phyloP scores from a whole-genome alignment of 148 eudicot genomes.

The Dysphania ambrosioides region DNA sequence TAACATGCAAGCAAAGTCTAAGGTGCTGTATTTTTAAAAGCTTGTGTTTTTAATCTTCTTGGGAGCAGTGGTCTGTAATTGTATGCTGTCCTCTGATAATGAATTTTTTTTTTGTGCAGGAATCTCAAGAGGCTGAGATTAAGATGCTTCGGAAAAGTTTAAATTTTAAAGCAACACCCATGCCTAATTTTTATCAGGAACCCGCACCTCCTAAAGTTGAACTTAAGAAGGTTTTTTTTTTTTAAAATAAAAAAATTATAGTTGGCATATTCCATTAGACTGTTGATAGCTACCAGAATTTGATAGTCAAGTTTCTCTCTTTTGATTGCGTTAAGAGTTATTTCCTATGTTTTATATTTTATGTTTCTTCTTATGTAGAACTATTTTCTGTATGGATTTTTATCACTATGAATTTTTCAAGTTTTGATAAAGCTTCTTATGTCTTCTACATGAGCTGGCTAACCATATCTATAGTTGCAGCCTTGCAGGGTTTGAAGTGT shows the following conservation, averaged over 20 bases:
- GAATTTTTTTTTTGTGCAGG: constrained; percentile 37
- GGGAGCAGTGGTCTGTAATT: constrained; percentile 4
- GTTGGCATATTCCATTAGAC: background rate
- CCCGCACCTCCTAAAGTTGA: constrained; percentile 76
- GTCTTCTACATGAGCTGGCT: background rate
- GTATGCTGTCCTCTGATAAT: background rate
- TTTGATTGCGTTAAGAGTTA: background rate
- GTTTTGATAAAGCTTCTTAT: background rate
- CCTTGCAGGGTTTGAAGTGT: background rate
- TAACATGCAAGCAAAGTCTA: constrained; percentile 66
- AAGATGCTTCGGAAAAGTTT: constrained; percentile 73
- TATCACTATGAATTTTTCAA: background rate
- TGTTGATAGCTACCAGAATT: background rate
- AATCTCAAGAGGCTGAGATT: constrained; percentile 83
- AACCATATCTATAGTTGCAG: background rate
- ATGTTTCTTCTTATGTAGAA: background rate
- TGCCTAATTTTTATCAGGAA: constrained; percentile 93
- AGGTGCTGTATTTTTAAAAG: constrained; percentile 49
- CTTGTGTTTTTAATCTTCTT: no score
- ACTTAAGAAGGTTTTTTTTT: constrained; percentile 84
- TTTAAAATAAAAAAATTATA: background rate
- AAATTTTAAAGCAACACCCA: constrained; percentile 84
- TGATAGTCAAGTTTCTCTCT: background rate
- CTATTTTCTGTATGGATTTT: background rate
- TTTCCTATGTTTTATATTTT: background rate